Evolutionary conservation across 2,329 filamentous ascomycete genomes (phyloP).

Genomic region (Phyllosticta citriasiana): DNA sequence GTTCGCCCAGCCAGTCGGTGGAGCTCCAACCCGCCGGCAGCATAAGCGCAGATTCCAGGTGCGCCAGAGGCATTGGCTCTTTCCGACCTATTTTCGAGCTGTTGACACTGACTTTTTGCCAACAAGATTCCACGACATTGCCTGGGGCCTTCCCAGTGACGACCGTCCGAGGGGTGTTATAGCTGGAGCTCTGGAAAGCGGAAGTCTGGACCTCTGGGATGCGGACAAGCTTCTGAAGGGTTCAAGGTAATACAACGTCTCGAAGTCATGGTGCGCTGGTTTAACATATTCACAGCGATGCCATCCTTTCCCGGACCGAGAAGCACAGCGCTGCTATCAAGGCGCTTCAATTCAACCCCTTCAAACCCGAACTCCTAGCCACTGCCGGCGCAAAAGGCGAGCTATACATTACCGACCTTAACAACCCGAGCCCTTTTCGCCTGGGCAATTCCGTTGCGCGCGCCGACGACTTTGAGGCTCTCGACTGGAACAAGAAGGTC

Average conservation of each 20-base stretch:
- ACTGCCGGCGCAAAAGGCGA: constrained; percentile 92
- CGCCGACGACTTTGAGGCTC: constrained; percentile 87
- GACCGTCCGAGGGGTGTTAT: constrained; percentile 79
- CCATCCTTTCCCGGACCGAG: constrained; percentile 74
- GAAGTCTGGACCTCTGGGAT: constrained; percentile 88
- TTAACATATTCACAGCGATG: constrained; percentile 45
- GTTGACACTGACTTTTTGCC: neutral
- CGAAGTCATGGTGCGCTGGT: constrained; percentile 2
- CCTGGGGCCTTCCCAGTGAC: constrained; percentile 77
- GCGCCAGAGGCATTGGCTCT: constrained; percentile 19
- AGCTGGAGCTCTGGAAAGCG: constrained; percentile 90
- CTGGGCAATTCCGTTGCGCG: constrained; percentile 80
- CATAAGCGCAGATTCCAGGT: constrained; percentile 85
- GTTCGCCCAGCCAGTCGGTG: constrained; percentile 61
- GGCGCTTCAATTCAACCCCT: constrained; percentile 90
- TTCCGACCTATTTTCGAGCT: neutral
- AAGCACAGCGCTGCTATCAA: constrained; percentile 93
- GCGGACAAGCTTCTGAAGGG: constrained; percentile 56
- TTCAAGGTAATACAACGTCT: constrained; percentile 31
- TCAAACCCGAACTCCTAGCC: constrained; percentile 81
- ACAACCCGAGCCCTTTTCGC: constrained; percentile 83
- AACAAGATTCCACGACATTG: constrained; percentile 85
- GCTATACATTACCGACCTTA: constrained; percentile 89
- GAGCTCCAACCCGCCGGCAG: constrained; percentile 81
- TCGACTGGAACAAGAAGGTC: constrained; percentile 98